phyloP scores from a whole-genome alignment of 345 rosid genomes.

The Odontarrhena argentea region DNA sequence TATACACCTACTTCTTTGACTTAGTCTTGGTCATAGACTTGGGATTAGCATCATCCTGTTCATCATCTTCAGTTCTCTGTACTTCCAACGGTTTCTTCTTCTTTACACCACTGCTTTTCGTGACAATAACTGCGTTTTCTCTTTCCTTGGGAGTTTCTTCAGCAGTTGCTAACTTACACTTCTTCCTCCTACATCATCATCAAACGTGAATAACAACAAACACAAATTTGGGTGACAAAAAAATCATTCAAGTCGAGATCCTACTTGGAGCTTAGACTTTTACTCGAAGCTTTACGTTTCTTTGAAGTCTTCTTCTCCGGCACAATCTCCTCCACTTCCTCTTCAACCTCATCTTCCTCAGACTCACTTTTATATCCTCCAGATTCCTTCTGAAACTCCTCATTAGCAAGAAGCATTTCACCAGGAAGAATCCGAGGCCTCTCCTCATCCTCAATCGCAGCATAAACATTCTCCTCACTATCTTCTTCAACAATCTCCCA shows the following conservation, averaged over 20 bases:
- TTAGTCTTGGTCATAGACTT: slow-evolving; percentile 26
- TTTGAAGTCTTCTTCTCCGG: slow-evolving; percentile 48
- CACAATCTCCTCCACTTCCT: slow-evolving; percentile 40
- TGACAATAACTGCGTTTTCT: slow-evolving; percentile 23
- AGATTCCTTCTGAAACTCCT: slow-evolving; percentile 65
- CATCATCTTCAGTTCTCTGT: slow-evolving; percentile 36
- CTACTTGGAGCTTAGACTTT: slow-evolving; percentile 66
- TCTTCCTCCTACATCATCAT: slow-evolving; percentile 62
- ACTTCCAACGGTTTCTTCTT: slow-evolving; percentile 36
- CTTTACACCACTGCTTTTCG: slow-evolving; percentile 41
- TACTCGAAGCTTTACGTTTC: slow-evolving; percentile 73
- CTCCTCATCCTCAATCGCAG: slow-evolving; percentile 46
- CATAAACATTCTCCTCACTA: slow-evolving; percentile 42
- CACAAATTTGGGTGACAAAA: slow-evolving; percentile 11
- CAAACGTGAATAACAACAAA: slow-evolving; percentile 15
- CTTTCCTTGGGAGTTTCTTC: slow-evolving; percentile 45
- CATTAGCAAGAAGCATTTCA: slow-evolving; percentile 60
- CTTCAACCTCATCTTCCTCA: slow-evolving; percentile 50
- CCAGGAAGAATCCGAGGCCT: slow-evolving; percentile 40
- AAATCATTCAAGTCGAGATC: slow-evolving; percentile 19
- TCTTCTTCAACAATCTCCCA: slow-evolving; percentile 39
- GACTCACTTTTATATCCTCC: slow-evolving; percentile 67
- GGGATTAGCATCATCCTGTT: slow-evolving; percentile 34
- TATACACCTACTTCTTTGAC: slow-evolving; percentile 48
- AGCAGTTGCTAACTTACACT: slow-evolving; percentile 49